A percentile compares a stretch with the other conserved stretches of the same genome.
Conservation (phyloP, 1,139 yeast species). For the Lodderomyces metapsilosis region DNA sequence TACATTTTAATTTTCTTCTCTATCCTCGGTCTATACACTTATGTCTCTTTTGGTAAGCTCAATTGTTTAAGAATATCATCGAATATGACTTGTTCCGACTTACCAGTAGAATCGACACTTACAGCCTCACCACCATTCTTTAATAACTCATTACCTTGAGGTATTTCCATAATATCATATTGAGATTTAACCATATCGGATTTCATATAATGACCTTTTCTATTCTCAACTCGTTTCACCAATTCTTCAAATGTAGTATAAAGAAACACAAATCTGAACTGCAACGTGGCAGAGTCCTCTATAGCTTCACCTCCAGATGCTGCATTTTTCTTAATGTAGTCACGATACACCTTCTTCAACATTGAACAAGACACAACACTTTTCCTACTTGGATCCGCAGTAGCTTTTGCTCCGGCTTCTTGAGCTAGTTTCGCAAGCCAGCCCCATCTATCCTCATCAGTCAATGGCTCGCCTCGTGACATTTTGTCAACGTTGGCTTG, state of each 20-base stretch:
- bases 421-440: conserved; percentile 66
- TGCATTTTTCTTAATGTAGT: conserved; percentile 41
- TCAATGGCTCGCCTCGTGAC: conserved; percentile 75
- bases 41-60: conserved; percentile 4
- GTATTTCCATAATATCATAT: conserved; percentile 70
- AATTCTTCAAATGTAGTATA: conserved; percentile 64
- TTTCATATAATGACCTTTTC: conserved; percentile 85
- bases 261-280: conserved; percentile 63
- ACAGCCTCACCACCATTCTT: conserved; percentile 38
- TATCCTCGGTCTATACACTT: neutral
- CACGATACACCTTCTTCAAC: conserved; percentile 71
- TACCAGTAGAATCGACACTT: conserved; percentile 39
- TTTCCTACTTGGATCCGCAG: conserved; percentile 21
- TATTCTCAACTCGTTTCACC: conserved; percentile 52
- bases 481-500: conserved; percentile 72
- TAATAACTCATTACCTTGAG: conserved; percentile 42
- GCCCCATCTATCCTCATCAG: conserved; percentile 88
- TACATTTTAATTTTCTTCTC: neutral
- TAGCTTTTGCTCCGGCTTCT: conserved; percentile 35
- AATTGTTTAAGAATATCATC: conserved; percentile 12
- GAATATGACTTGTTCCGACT: conserved; percentile 36
- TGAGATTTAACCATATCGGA: conserved; percentile 80
- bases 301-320: too few relatives aligned
- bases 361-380: conserved; percentile 82
- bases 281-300: conserved; percentile 29